Evolutionary conservation across 208 protist species (phyloP).

Genomic region (Crithidia fasciculata): DNA sequence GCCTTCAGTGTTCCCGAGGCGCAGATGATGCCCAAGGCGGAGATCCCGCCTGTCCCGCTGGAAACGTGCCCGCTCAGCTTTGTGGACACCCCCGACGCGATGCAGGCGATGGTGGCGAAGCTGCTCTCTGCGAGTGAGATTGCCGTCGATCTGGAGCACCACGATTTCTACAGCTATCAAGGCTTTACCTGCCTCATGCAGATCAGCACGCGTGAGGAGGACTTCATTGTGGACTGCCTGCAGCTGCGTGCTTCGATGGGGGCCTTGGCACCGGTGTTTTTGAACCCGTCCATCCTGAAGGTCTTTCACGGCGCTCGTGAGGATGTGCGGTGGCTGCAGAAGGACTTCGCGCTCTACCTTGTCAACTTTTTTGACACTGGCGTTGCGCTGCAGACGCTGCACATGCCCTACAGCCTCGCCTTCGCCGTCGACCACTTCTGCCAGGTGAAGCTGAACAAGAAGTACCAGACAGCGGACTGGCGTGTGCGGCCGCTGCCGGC

Average conservation of each 20-base stretch:
- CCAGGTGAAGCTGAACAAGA: constrained; percentile 95
- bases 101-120: constrained; percentile 53
- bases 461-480: constrained; percentile 99
- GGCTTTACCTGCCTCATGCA: constrained; percentile 99
- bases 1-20: constrained; percentile 40
- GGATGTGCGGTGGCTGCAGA: constrained; percentile 98
- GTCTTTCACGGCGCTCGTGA: constrained; percentile 97
- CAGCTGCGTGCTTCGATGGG: constrained; percentile 92
- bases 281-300: constrained; percentile 94
- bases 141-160: constrained; percentile 96
- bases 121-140: constrained; percentile 79
- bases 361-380: constrained; percentile 99
- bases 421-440: constrained; percentile 96
- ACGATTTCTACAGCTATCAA: constrained; percentile 95
- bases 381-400: constrained; percentile 94
- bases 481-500: constrained; percentile 96
- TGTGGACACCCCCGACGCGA: constrained; percentile 64
- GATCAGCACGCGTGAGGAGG: constrained; percentile 94
- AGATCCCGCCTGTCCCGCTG: constrained; percentile 73
- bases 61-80: constrained; percentile 66
- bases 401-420: constrained; percentile 91
- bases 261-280: constrained; percentile 88
- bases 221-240: constrained; percentile 98
- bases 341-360: constrained; percentile 98
- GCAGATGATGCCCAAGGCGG: constrained; percentile 60